Conservation (phyloP, 1,139 yeast species). For the Debaryomyces fabryi region DNA sequence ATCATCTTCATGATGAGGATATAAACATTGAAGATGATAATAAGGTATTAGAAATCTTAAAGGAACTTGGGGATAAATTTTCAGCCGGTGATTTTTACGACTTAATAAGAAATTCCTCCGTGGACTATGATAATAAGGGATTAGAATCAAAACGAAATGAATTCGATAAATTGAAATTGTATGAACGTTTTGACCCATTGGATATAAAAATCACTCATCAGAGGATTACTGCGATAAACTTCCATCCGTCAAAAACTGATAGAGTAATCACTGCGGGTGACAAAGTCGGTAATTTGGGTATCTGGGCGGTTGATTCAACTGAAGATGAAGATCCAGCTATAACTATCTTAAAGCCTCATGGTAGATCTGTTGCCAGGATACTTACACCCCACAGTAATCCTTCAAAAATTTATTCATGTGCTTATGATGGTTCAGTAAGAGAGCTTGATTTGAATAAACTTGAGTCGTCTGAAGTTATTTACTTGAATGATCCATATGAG, state of each 20-base stretch:
- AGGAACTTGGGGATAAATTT: slow-evolving; percentile 53
- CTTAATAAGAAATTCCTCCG: slow-evolving; percentile 32
- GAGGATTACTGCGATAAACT: slow-evolving; percentile 70
- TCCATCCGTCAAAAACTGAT: slow-evolving; percentile 72
- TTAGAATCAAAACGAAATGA: slow-evolving; percentile 52
- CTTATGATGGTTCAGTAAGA: slow-evolving; percentile 88
- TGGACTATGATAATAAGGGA: slow-evolving; percentile 36
- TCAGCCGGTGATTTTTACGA: slow-evolving; percentile 84
- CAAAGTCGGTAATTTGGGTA: slow-evolving; percentile 77
- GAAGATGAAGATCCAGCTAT: slow-evolving; percentile 55
- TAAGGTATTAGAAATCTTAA: slow-evolving; percentile 42
- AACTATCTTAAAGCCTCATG: slow-evolving; percentile 68
- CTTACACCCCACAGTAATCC: slow-evolving; percentile 53
- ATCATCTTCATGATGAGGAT: slow-evolving; percentile 10
- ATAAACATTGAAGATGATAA: slow-evolving; percentile 36
- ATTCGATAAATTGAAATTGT: slow-evolving; percentile 52
- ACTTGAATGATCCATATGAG: slow-evolving; percentile 53
- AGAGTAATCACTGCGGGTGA: slow-evolving; percentile 84
- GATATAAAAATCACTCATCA: slow-evolving; percentile 73
- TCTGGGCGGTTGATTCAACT: slow-evolving; percentile 74
- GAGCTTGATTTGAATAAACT: slow-evolving; percentile 65
- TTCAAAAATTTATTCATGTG: slow-evolving; percentile 63
- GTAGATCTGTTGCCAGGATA: slow-evolving; percentile 70
- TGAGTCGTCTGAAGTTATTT: slow-evolving; percentile 58
- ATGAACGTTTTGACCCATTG: slow-evolving; percentile 63